Percentiles rank a stretch among this genome's conserved stretches.
phyloP scores from a whole-genome alignment of 768 basidiomycete genomes.

The Amanita muscaria region DNA sequence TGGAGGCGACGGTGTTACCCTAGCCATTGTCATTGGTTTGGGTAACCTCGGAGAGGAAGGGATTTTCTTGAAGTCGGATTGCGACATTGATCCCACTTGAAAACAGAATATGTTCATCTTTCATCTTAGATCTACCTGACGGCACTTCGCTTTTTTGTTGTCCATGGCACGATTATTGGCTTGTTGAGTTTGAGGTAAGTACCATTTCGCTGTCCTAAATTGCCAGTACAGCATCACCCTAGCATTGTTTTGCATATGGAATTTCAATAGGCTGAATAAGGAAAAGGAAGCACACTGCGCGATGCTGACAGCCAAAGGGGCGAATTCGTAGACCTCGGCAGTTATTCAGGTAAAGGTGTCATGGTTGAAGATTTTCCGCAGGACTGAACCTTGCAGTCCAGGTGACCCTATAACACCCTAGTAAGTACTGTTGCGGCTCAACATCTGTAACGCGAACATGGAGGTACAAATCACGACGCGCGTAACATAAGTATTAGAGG shows the following conservation, averaged over 20 bases:
- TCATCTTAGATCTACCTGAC: conserved; percentile 34
- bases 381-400: no score
- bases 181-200: conserved; percentile 27
- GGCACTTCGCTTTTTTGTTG: conserved; percentile 28
- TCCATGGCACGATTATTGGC: conserved; percentile 26
- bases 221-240: conserved; percentile 24
- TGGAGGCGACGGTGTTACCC: conserved; percentile 41
- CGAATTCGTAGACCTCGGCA: conserved; percentile 41
- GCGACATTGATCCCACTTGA: neutral
- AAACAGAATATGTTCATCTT: conserved; percentile 33
- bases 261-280: conserved; percentile 41
- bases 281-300: conserved; percentile 36
- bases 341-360: no score
- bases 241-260: conserved; percentile 37
- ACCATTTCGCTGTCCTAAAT: neutral
- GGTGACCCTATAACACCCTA: no score
- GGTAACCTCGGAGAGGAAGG: conserved; percentile 43
- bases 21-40: conserved; percentile 46
- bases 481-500: no score
- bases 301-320: conserved; percentile 24
- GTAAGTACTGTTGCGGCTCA: no score
- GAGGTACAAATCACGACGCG: no score
- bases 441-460: no score
- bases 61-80: neutral
- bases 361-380: no score